These are phyloP conservation scores for Hypoxylon sp. DNA, from an alignment of 2,329 filamentous ascomycete genomes.

Conservation along the genomic window DNA sequence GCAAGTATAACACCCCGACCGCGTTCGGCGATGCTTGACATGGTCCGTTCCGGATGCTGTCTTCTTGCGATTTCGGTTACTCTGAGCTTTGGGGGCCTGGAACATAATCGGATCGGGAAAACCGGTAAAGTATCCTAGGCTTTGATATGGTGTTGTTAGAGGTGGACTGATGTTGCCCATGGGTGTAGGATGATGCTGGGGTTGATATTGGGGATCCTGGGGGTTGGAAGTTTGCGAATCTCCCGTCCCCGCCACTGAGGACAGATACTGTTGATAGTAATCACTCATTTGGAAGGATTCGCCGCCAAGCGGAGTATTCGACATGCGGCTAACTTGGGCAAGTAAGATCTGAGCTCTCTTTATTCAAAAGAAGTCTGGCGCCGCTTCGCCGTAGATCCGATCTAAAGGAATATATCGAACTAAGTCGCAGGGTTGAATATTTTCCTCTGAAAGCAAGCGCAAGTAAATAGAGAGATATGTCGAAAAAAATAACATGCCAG, in stretches of 20 bases:
- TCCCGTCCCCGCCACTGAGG: constrained; percentile 64
- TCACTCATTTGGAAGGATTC: constrained; percentile 63
- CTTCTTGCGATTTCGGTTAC: constrained; percentile 63
- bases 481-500: constrained; percentile 19
- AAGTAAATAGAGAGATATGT: constrained; percentile 15
- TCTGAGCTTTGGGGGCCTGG: constrained; percentile 63
- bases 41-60: constrained; percentile 72
- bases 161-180: constrained; percentile 53
- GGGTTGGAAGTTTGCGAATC: constrained; percentile 58
- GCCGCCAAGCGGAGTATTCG: constrained; percentile 34
- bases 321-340: constrained; percentile 24
- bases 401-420: constrained; percentile 17
- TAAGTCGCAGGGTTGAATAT: constrained; percentile 19
- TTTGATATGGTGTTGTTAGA: constrained; percentile 62
- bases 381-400: constrained; percentile 24
- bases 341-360: constrained; percentile 21
- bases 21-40: constrained; percentile 92
- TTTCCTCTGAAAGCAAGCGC: constrained; percentile 13
- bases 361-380: constrained; percentile 23
- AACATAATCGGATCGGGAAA: constrained; percentile 66
- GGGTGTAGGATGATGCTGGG: constrained; percentile 54
- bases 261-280: constrained; percentile 70
- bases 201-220: constrained; percentile 59
- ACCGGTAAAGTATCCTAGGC: constrained; percentile 64
- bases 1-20: constrained; percentile 95